Percentiles rank a stretch among this genome's conserved stretches.
These are phyloP conservation scores for Didymella pomorum DNA, from an alignment of 2,329 filamentous ascomycete species.

Conservation along the genomic window DNA sequence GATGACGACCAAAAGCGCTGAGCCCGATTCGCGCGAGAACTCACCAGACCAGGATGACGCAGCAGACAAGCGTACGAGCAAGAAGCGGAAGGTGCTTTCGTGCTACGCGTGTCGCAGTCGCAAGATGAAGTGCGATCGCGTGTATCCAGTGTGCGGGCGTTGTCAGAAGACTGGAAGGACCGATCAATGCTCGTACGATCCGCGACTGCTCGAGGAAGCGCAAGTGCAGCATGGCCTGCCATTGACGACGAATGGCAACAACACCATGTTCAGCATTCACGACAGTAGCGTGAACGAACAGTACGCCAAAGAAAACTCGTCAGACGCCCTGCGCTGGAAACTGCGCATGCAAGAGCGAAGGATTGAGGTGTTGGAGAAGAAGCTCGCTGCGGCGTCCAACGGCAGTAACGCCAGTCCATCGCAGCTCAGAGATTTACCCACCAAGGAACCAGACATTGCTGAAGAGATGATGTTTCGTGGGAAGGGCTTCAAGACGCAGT, in stretches of 20 bases:
- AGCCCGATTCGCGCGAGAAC: constrained; percentile 42
- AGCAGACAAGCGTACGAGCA: constrained; percentile 51
- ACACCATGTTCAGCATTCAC: constrained; percentile 6
- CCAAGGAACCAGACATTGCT: constrained; percentile 27
- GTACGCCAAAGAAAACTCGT: constrained; percentile 12
- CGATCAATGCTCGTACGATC: constrained; percentile 53
- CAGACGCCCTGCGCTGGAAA: constrained; percentile 40
- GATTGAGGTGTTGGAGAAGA: constrained; percentile 43
- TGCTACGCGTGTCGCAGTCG: constrained; percentile 57
- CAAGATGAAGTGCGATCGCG: constrained; percentile 59
- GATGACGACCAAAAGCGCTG: constrained; percentile 41
- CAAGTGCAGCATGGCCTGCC: constrained; percentile 13
- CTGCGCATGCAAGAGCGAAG: constrained; percentile 43
- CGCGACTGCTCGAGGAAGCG: constrained; percentile 46
- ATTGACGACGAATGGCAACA: constrained; percentile 11
- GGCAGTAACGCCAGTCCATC: constrained; percentile 23
- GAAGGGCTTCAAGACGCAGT: constrained; percentile 56
- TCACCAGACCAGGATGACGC: constrained; percentile 40
- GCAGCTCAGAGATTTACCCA: constrained; percentile 24
- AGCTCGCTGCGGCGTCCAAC: constrained; percentile 35
- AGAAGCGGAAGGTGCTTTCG: constrained; percentile 57
- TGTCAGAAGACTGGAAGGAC: constrained; percentile 55
- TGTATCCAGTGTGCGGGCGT: constrained; percentile 55
- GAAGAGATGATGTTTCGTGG: constrained; percentile 55
- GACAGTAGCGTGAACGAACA: constrained; percentile 13